Evolutionary conservation across 139 green algal species (phyloP).

Genomic region (Micractinium sp.): DNA sequence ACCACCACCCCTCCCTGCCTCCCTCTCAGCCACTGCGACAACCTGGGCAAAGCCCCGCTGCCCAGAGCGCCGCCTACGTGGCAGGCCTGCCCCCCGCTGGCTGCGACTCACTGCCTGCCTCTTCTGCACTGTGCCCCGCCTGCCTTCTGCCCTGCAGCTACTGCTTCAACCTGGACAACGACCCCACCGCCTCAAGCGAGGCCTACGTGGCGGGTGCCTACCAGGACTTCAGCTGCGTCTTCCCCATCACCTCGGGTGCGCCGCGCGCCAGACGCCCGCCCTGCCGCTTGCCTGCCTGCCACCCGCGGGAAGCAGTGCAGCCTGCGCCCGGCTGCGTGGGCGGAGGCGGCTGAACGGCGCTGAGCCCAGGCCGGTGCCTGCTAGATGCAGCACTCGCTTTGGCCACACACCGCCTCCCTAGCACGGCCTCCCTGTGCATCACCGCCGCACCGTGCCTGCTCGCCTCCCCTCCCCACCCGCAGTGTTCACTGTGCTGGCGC

Average conservation of each 20-base stretch:
- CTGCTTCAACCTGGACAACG: constrained; percentile 44
- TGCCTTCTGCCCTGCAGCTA: constrained; percentile 45
- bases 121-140: neutral
- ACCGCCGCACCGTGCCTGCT: too few relatives aligned
- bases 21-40: too few relatives aligned
- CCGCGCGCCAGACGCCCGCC: too few relatives aligned
- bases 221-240: constrained; percentile 74
- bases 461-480: neutral
- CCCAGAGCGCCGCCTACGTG: neutral
- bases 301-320: neutral
- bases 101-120: neutral
- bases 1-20: too few relatives aligned
- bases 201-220: constrained; percentile 52
- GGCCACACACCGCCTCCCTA: too few relatives aligned
- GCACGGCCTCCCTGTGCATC: too few relatives aligned
- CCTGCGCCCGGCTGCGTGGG: too few relatives aligned
- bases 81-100: neutral
- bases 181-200: neutral
- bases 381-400: neutral
- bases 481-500: constrained; percentile 47
- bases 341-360: too few relatives aligned
- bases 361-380: too few relatives aligned
- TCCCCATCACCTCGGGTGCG: constrained; percentile 54
- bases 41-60: too few relatives aligned
- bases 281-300: neutral